Conservation (phyloP, 257 asterid genomes). For the Jaltomata sinuosa region DNA sequence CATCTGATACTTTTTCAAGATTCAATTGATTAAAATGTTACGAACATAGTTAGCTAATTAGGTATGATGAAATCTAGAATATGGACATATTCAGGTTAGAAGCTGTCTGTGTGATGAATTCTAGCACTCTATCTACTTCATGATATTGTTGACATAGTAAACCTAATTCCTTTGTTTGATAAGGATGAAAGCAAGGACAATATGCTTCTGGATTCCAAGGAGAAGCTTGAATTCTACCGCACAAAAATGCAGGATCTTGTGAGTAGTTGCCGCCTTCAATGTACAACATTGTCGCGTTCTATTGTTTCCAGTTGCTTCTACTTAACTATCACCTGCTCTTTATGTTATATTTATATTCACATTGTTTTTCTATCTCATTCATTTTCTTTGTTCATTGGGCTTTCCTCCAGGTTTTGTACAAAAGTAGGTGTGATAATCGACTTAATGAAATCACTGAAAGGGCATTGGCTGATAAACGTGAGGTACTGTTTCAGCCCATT, state of each 20-base stretch:
- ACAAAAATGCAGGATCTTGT: constrained; percentile 99
- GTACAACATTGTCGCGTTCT: not conserved
- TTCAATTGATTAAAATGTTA: not conserved
- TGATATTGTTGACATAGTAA: constrained; percentile 4
- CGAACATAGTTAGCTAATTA: not conserved
- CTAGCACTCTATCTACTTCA: not conserved
- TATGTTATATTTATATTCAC: not conserved
- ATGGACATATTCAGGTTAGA: not conserved
- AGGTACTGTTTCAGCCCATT: constrained; percentile 38
- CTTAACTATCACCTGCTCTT: not conserved
- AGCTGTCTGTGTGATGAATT: not conserved
- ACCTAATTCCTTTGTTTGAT: constrained; percentile 15
- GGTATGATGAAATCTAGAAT: not conserved
- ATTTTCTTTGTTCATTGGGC: constrained; percentile 3
- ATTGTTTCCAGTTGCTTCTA: not conserved
- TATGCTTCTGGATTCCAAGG: constrained; percentile 75
- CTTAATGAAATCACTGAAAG: constrained; percentile 97
- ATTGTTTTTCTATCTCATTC: not conserved
- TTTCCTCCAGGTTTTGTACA: constrained; percentile 67
- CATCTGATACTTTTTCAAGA: not conserved
- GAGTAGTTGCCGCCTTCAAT: constrained; percentile 24
- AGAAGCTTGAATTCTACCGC: constrained; percentile 91
- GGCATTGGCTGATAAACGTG: constrained; percentile 85
- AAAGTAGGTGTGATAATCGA: constrained; percentile 96
- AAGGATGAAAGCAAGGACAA: constrained; percentile 75